Base-by-base conservation (phyloP, 352 stramenopile species). In the Phytophthora colocasiae region DNA sequence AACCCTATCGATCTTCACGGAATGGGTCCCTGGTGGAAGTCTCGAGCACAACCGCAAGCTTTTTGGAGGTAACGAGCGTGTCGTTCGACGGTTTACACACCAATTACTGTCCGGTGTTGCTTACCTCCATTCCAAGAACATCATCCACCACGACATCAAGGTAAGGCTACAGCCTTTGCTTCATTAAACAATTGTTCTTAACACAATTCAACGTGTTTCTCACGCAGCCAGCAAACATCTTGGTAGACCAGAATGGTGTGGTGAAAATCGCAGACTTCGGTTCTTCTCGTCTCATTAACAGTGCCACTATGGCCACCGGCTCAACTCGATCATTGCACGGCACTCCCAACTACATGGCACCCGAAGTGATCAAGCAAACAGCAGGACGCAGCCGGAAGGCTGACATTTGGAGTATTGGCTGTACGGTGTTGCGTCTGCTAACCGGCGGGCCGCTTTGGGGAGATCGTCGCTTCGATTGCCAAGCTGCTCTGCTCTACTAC, bases 231-330 rank as follows among this genome's bases (percentile, higher is more conserved):
- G 87, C 85, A 26, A 99, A 99, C 58, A 92, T 99, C 52, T 79
- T 99, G 26, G 92, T 99, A 8, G 96, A 97, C 61, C 92, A 98
- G 62, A 83, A 93, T 52, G 96, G 96, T 32, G 75, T 92, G 17
- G 93, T 98, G 26, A 99, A 98, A 67, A 79, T 98, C 19, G 93
- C 93, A 6, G 95, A 98, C 69, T 98, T 98, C 78, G 95, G 96
- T 11, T 91, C 95, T 9, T 98, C 94, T 34, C 55, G 83, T 6
- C 67, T 91, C 15, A 81, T 89, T 12, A 85, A 70, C 71, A 84
- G 77, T 66, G 77, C 70, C 14, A 90, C 79, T 5, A 62, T 81
- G 38, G 40, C 75, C 60, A 84, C 77, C 49, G 78, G 70, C 6
- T 69, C 58, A n/a, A 52, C 14, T 17, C 58, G 11, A 44, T 90